Conservation (phyloP, 1,284 basidiomycete genomes). For the Pulchroboletus neoregius region DNA sequence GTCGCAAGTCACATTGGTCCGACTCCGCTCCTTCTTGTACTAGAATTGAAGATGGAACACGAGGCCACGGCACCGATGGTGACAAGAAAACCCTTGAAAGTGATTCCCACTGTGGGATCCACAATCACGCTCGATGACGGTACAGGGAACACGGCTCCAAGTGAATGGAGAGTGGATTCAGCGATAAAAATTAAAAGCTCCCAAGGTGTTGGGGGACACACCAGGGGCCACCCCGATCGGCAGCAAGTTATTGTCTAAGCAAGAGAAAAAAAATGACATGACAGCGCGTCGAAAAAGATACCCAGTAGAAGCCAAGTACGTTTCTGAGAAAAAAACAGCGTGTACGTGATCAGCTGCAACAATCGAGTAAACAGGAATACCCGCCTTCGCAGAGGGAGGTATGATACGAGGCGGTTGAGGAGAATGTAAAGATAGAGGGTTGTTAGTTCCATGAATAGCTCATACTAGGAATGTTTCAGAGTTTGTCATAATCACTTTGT, state of each 20-base stretch:
- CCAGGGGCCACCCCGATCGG: constrained; percentile 11
- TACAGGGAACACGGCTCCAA: constrained; percentile 10
- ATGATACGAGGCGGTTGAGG: neutral
- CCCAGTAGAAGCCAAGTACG: neutral
- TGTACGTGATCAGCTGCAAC: constrained; percentile 16
- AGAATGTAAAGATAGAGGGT: too few relatives aligned
- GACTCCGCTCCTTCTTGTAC: neutral
- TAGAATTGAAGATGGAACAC: neutral
- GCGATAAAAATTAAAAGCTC: neutral
- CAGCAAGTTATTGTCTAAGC: constrained; percentile 3
- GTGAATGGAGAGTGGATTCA: constrained; percentile 13
- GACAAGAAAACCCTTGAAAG: neutral
- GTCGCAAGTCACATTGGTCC: constrained; percentile 1
- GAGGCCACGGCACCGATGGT: constrained; percentile 5
- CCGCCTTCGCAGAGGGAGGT: neutral
- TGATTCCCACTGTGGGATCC: constrained; percentile 28
- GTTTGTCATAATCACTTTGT: neutral
- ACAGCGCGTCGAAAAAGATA: constrained; percentile 7
- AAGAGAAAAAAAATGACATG: constrained; percentile 9
- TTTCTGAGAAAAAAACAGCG: constrained; percentile 4
- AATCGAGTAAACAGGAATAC: neutral
- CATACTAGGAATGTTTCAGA: constrained; percentile 18
- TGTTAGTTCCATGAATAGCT: neutral
- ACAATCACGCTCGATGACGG: neutral
- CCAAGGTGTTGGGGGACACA: constrained; percentile 1